Evolutionary conservation across 2,329 filamentous ascomycete species (phyloP), one percentile per base, ranked within the genome.

Genomic region (Dissoconium aciculare): DNA sequence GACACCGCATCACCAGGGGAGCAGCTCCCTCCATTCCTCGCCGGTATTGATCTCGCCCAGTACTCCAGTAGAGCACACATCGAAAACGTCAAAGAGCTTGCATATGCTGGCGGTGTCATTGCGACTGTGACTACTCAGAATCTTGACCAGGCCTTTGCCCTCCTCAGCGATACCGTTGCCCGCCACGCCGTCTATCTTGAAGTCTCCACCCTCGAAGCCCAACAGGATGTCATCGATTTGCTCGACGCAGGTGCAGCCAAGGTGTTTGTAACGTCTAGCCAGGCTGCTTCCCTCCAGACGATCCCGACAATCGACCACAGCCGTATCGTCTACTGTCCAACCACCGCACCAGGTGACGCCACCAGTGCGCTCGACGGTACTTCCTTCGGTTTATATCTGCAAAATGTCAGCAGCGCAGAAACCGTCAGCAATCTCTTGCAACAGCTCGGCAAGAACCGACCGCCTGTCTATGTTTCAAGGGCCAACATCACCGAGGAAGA

Each of bases 241-340:
- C 71, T 98, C 33, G 81, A 98, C 53, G 71, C 74, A 40, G 89
- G 89, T 36, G 83, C 84, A 5, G 71, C 74, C 31, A 89, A 78
- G 52, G 77, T 89, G 39, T 89, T 95, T 53, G 79, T 93, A 30
- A 68, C 69, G 11, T 68, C 74, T 28, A 66, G 74, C 34, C 78
- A 83, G 51, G 61, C 91, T 31, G 61, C 63, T 24, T 54, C 59
- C 11, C 56, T 78, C 26, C 57, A 64, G 30, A 44, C 59, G 28
- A 57, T 64, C 42, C 56, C 64, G 42, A 64, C 64, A 16, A 58
- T 74, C 26, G 59, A 64, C 36, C 60, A 65, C 5, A 63, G 65
- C 33, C 60, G 74, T 28, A 52, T 78, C n/a, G 65, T 74, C 5
- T 57, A 74, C 17, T 38, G 40, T 25, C 50, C 50, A 1, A 46